Conservation (phyloP, 305 asterid genomes). For the Rubia occidens region DNA sequence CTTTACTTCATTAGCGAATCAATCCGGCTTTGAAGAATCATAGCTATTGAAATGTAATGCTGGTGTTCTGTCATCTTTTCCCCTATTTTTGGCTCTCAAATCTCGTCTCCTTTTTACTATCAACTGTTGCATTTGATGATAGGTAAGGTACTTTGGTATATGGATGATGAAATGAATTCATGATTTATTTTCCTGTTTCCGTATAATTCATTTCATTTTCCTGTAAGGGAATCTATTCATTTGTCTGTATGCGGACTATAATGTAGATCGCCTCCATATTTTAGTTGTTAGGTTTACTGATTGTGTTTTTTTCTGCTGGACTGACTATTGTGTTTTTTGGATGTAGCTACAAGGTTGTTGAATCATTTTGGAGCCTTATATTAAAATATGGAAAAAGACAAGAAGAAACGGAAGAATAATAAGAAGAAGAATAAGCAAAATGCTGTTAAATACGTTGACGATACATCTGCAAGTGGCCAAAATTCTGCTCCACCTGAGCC, state of each 20-base stretch:
- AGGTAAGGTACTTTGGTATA: not conserved
- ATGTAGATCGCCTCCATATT: not conserved
- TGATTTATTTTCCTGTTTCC: not conserved
- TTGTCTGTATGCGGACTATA: not conserved
- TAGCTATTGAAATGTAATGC: not conserved
- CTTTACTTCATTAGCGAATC: not conserved
- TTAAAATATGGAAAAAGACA: conserved; percentile 10
- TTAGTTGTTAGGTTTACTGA: not conserved
- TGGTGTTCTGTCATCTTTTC: not conserved
- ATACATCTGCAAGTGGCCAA: not conserved
- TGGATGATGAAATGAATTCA: not conserved
- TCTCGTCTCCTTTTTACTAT: not conserved
- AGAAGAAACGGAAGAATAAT: conserved; percentile 14
- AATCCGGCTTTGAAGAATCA: not conserved
- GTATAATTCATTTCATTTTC: not conserved
- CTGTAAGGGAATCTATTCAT: not conserved
- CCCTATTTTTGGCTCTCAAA: not conserved
- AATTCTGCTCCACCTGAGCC: not conserved
- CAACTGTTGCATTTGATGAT: not conserved
- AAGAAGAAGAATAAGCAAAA: conserved; percentile 12
- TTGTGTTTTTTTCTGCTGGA: not conserved
- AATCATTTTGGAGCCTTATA: conserved; percentile 1
- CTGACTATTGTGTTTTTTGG: not conserved
- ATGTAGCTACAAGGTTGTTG: not conserved
- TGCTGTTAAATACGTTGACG: not conserved